Evolutionary conservation across 1,284 basidiomycete species (phyloP), one percentile per base, ranked within the genome.

Genomic region (Trametes sp.): DNA sequence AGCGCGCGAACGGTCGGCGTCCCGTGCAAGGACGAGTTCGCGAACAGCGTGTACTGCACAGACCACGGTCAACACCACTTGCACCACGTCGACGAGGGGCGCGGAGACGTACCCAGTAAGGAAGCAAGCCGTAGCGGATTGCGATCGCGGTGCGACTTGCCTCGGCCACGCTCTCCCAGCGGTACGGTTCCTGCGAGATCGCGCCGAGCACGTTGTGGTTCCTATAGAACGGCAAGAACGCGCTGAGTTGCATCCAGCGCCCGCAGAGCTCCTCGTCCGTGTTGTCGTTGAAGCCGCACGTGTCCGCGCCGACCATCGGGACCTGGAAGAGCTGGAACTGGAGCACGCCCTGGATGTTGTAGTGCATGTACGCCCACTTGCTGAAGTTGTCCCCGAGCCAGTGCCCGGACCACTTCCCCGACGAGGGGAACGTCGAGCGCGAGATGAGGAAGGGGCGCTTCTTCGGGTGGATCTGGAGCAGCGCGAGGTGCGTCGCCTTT

Each of bases 261-360:
- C 88, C 89, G 74, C 91, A 92, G 9, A 95, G 81, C 72, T 93
- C 90, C 73, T 95, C 93, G 69, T 80, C 66, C 53, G 69, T 87
- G 74, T 94, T 93, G 0, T 80, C 84, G 64, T 82, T 79, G 77
- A 88, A 88, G 16, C 86, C 87, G 72, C 87, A 68, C 28, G 66
- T 68, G 46, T 68, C 66, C 45, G 90, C 87, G 16, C 92, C 92
- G 26, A 92, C 90, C 75, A 93, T 87, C 2, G 89, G 90, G 62
- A 90, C 86, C 69, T 89, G 86, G 81, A 86, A 90, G 48, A 92
- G 76, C 75, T 90, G 89, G 82, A 92, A 92, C 72, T 92, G 89
- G 13, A 93, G 77, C 42, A 90, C 77, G 88, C 90, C 90, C 74
- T 90, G 84, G 66, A 88, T 86, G 45, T 76, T 83, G 66, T 82